Evolutionary conservation across 495 filamentous ascomycete species (phyloP), one percentile per base, ranked within the genome.

Genomic region (Penicillium salamii): DNA sequence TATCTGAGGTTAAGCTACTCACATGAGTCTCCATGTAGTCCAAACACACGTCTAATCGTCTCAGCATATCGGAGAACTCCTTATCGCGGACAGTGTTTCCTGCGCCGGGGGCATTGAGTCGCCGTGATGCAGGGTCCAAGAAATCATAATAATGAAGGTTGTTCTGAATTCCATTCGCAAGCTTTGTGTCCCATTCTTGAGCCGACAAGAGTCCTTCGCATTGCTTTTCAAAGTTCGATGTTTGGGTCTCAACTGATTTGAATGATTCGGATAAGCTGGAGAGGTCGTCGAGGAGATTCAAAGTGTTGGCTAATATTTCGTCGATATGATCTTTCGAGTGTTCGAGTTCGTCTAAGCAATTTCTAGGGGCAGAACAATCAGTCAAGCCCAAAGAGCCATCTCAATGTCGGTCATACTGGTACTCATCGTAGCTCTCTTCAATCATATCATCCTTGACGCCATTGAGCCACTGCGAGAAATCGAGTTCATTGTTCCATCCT

Each of bases 131-230:
- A 41, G 87, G 91, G 49, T 97, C 93, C 17, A 97, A 78, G 62
- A 92, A 95, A 17, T 84, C 81, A 62, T 97, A 99, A 63, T 95
- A 96, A 53, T 90, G 83, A 5, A 96, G 76, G 53, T 95, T 95
- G 21, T 85, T 81, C 6, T 86, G 85, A 37, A 99, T 86, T 23
- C 86, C 83, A 53, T 91, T 84, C 1, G 90, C 88, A 31, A 97
- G 74, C 28, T 77, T 76, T 41, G 85, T 81, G 18, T 96, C 77
- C 12, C 86, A 82, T 52, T 78, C 83, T 63, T 97, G 87, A 40
- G 95, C 88, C 3, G 80, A 70, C 19, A 96, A 65, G 1, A 97
- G 70, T 13, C 88, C 88, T 58, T 96, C 89, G 64, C 92, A 97
- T 67, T 92, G 90, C 42, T 86, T 84, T 63, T 90, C 88, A 64